Conservation (phyloP, 2,329 filamentous ascomycete species). For the Aspergillus sp. region DNA sequence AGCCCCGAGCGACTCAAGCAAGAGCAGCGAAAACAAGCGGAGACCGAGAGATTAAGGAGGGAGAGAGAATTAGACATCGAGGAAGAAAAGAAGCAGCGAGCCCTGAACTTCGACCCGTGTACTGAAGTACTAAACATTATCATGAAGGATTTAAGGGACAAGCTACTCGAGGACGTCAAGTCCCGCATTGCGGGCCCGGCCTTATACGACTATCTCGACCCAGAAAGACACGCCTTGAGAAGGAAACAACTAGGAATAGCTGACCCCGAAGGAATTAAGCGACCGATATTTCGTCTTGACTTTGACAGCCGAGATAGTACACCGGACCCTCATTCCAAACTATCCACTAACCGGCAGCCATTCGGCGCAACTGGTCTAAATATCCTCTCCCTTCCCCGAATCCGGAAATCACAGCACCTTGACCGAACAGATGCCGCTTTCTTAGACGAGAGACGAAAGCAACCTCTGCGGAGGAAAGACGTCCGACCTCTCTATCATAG, state of each 20-base stretch:
- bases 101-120: constrained; percentile 87
- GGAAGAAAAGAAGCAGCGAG: constrained; percentile 84
- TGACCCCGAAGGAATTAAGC: constrained; percentile 63
- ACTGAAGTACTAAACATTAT: constrained; percentile 77
- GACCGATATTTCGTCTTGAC: constrained; percentile 57
- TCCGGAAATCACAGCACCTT: constrained; percentile 64
- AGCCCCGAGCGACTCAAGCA: constrained; percentile 45
- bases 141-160: constrained; percentile 77
- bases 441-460: constrained; percentile 65
- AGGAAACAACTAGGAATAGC: constrained; percentile 75
- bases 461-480: constrained; percentile 57
- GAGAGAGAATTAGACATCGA: constrained; percentile 83
- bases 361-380: constrained; percentile 48
- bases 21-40: constrained; percentile 60
- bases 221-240: constrained; percentile 75
- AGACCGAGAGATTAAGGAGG: constrained; percentile 64
- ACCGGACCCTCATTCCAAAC: constrained; percentile 51
- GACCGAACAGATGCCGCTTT: constrained; percentile 64
- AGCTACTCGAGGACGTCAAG: constrained; percentile 84
- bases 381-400: constrained; percentile 69
- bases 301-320: constrained; percentile 63
- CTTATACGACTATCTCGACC: constrained; percentile 79
- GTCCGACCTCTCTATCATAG: constrained; percentile 81
- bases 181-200: constrained; percentile 80
- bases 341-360: constrained; percentile 42